Evolutionary conservation across 2,329 filamentous ascomycete genomes (phyloP), one percentile per base, ranked within the genome.

Genomic region (Diplodia seriata): DNA sequence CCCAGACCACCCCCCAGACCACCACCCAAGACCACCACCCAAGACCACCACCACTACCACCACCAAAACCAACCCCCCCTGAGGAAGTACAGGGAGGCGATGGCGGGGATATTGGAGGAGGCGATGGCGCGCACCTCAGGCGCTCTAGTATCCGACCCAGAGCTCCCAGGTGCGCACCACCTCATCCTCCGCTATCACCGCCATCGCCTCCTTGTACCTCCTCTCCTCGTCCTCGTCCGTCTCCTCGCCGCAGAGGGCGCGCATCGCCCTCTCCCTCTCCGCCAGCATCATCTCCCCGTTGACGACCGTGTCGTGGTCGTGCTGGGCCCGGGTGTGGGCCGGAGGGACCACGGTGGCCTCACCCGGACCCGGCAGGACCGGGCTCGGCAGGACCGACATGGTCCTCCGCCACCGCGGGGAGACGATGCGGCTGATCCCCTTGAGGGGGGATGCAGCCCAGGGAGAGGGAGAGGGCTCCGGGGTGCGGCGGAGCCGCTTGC

Each of bases 191-290:
- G 1, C 9, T 1, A 11, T 12, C 8, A 12, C 36, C 36, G 1
- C 56, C 36, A 4, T 38, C 20, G 15, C 36, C 29, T 59, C 20
- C n/a, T 14, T 7, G 8, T 11, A 12, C 36, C 11, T 12, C 36
- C 36, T 8, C 36, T 11, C 11, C 8, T 56, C 50, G 12, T 47
- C 64, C 23, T 53, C 23, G 26, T 18, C 4, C 29, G 31, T 40
- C 40, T 57, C 51, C 54, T 61, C 50, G 55, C 66, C 66, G 15
- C 23, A n/a, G 20, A 67, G 66, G 6, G 49, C 47, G n/a, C 47
- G 20, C 33, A 67, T 33, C 18, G 65, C 54, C 14, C 55, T 31
- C 26, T 15, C 23, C 33, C 66, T 56, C 43, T 67, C 43, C 15
- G 15, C 15, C 54, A 31, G 26, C 29, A 67, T 29, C 14, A 15